Evolutionary conservation across 345 rosid species (phyloP).

Genomic region (Isatis tinctoria): DNA sequence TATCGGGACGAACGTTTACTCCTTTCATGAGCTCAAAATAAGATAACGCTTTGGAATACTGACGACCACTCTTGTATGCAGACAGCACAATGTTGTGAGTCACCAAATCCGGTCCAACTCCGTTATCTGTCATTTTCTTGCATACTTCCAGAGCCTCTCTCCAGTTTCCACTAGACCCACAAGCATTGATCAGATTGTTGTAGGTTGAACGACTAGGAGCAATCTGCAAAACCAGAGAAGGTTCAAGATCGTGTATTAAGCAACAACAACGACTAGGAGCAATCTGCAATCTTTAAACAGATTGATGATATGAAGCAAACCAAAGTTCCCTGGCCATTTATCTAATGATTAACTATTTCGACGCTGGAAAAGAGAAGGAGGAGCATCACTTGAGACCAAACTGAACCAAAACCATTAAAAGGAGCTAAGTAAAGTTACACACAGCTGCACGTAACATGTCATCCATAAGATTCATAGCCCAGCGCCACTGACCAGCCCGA

Average conservation of each 20-base stretch:
- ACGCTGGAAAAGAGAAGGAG: slow-evolving; percentile 18
- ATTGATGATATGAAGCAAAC: not conserved
- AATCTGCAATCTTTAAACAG: not conserved
- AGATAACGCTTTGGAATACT: slow-evolving; percentile 75
- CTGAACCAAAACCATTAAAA: slow-evolving; percentile 35
- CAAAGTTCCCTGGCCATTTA: not conserved
- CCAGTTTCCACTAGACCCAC: slow-evolving; percentile 98
- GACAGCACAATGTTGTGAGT: slow-evolving; percentile 89
- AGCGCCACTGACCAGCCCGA: slow-evolving; percentile 86
- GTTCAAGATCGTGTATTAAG: not conserved
- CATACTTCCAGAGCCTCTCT: slow-evolving; percentile 82
- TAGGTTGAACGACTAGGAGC: slow-evolving; percentile 87
- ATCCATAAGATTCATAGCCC: slow-evolving; percentile 91
- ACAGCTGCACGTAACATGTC: slow-evolving; percentile 89
- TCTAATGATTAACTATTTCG: not conserved
- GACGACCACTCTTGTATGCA: slow-evolving; percentile 77
- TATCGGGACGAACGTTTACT: slow-evolving; percentile 74
- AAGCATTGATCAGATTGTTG: slow-evolving; percentile 89
- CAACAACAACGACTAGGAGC: not conserved
- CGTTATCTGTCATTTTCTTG: slow-evolving; percentile 93
- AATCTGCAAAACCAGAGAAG: slow-evolving; percentile 48
- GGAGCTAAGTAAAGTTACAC: slow-evolving; percentile 47
- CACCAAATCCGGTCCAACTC: slow-evolving; percentile 95
- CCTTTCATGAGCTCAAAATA: slow-evolving; percentile 92
- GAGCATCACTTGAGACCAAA: slow-evolving; percentile 38